Evolutionary conservation across 208 protist species (phyloP).

Genomic region (Balamuthia mandrillaris): DNA sequence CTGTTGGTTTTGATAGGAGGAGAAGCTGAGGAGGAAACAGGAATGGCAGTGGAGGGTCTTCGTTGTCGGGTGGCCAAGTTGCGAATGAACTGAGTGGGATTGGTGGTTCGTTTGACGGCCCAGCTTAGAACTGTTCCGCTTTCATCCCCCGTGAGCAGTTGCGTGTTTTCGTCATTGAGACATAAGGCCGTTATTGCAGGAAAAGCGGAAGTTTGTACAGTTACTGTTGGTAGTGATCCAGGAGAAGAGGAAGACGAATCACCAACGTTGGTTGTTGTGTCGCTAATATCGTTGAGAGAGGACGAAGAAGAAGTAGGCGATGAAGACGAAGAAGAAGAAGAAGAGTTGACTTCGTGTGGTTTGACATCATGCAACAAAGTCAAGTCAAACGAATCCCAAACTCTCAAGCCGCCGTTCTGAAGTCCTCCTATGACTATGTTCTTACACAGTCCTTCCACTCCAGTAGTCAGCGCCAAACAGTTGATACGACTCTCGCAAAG

Average conservation of each 20-base stretch:
- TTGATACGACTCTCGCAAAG: background rate
- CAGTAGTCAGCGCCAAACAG: conserved; percentile 13
- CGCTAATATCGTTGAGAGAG: background rate
- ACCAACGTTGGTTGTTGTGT: background rate
- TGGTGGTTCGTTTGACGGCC: background rate
- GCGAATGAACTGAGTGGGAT: conserved; percentile 19
- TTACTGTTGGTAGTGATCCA: background rate
- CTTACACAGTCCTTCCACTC: background rate
- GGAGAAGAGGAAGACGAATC: background rate
- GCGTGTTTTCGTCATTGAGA: background rate
- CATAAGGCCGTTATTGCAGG: background rate
- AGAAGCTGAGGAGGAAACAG: too few relatives aligned
- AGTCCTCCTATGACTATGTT: conserved; percentile 15
- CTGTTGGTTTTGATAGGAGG: too few relatives aligned
- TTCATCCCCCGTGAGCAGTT: conserved; percentile 6
- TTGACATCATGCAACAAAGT: background rate
- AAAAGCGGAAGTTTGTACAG: background rate
- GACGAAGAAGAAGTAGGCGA: background rate
- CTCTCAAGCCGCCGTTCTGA: background rate
- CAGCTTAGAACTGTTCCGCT: background rate
- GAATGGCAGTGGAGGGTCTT: too few relatives aligned
- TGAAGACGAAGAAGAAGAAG: background rate
- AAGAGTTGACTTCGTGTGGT: background rate
- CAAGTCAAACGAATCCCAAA: conserved; percentile 25
- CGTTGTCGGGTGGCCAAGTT: background rate